Conservation (phyloP, 305 asterid genomes). For the Fraxinus velutina region DNA sequence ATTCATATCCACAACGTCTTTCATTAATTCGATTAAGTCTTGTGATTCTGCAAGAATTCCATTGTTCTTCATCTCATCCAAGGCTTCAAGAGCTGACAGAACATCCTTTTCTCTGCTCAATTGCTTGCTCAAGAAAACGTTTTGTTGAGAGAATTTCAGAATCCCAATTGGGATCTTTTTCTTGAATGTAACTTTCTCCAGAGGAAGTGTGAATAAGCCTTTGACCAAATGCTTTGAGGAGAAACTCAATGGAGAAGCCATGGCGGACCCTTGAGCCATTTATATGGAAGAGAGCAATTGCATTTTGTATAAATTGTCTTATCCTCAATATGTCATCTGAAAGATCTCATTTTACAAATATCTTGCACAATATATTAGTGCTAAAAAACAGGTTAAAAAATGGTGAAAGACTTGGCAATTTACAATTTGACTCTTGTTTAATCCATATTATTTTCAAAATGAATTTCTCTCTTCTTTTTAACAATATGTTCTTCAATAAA, state of each 20-base stretch:
- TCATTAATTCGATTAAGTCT: slow-evolving; percentile 28
- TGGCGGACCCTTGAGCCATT: slow-evolving; percentile 23
- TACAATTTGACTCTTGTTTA: background rate
- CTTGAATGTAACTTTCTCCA: background rate
- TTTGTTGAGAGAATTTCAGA: slow-evolving; percentile 19
- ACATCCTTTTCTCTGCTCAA: slow-evolving; percentile 14
- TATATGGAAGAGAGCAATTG: background rate
- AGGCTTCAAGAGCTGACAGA: slow-evolving; percentile 19
- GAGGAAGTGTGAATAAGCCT: slow-evolving; percentile 20
- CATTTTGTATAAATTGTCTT: background rate
- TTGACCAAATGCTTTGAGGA: slow-evolving; percentile 24
- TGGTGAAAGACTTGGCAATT: background rate
- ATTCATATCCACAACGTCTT: slow-evolving; percentile 8
- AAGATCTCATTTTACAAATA: slow-evolving; percentile 10
- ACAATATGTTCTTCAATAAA: too few relatives aligned
- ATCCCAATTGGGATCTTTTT: background rate
- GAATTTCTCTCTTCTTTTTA: too few relatives aligned
- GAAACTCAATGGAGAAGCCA: slow-evolving; percentile 23
- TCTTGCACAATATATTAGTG: slow-evolving; percentile 4
- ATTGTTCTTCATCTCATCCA: slow-evolving; percentile 24
- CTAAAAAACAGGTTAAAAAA: background rate
- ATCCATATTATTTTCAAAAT: too few relatives aligned
- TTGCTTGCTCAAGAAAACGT: background rate
- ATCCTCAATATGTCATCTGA: slow-evolving; percentile 17
- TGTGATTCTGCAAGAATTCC: slow-evolving; percentile 24